Percentiles rank a stretch among this genome's conserved stretches.
Conservation (phyloP, 2,329 filamentous ascomycete genomes). For the Pestalotiopsis sp. region DNA sequence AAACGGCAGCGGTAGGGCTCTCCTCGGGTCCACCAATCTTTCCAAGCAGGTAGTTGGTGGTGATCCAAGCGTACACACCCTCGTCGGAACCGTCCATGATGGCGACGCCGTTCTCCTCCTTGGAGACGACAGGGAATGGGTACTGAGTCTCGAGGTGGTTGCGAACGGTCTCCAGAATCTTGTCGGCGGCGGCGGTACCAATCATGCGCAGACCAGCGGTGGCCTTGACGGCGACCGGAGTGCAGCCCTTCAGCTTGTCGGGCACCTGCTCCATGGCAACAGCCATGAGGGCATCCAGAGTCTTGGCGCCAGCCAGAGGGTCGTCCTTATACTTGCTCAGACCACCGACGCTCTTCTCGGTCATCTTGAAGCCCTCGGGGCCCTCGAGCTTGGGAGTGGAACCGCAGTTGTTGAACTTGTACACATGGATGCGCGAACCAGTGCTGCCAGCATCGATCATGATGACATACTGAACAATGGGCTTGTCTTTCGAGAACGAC, state of each 20-base stretch:
- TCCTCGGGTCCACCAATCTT: conserved; percentile 95
- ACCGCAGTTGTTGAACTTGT: conserved; percentile 99
- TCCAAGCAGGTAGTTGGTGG: conserved; percentile 95
- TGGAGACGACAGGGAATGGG: conserved; percentile 90
- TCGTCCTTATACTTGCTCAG: conserved; percentile 87
- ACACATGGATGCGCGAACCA: conserved; percentile 96
- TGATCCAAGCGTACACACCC: conserved; percentile 99
- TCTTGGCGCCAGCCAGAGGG: conserved; percentile 84
- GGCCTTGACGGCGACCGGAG: conserved; percentile 95
- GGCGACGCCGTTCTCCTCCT: conserved; percentile 82
- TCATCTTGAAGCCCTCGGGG: conserved; percentile 87
- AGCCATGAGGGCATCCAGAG: conserved; percentile 84
- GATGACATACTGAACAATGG: conserved; percentile 93
- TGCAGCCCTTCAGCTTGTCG: conserved; percentile 86
- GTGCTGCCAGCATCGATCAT: conserved; percentile 99
- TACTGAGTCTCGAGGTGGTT: conserved; percentile 82
- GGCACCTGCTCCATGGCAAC: conserved; percentile 84
- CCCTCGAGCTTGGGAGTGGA: conserved; percentile 90
- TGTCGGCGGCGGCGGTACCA: conserved; percentile 76
- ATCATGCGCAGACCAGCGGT: conserved; percentile 91
- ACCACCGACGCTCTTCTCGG: conserved; percentile 79
- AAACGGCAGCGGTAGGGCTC: conserved; percentile 88
- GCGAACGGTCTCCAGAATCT: conserved; percentile 85
- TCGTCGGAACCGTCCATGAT: conserved; percentile 99
- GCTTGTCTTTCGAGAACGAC: conserved; percentile 84